phyloP scores from a whole-genome alignment of 164 flowering plant species.

The Macadamia integrifolia region DNA sequence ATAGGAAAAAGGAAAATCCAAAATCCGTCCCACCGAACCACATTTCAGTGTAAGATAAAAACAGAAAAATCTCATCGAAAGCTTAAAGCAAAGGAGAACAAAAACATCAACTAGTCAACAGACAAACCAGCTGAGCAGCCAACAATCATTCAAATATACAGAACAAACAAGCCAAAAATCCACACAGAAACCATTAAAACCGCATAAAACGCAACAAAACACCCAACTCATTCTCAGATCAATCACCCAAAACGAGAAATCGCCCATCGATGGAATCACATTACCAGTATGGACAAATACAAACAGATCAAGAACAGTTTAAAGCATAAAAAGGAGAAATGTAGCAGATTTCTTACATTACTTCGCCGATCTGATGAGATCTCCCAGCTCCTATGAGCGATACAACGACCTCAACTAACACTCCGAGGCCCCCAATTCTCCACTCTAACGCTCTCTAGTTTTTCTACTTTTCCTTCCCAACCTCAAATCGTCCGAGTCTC shows the following conservation, averaged over 20 bases:
- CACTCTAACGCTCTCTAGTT: not conserved
- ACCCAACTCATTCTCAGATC: slow-evolving; percentile 2
- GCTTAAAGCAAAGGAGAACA: not conserved
- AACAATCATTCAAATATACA: not conserved
- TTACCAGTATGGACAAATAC: slow-evolving; percentile 3
- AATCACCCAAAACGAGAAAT: not conserved
- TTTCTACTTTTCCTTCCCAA: not conserved
- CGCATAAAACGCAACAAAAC: too few species aligned
- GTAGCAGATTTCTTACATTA: slow-evolving; percentile 20
- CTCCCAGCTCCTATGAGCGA: not conserved
- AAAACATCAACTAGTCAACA: not conserved
- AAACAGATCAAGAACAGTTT: slow-evolving; percentile 8
- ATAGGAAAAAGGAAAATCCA: not conserved
- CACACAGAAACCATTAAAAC: slow-evolving; percentile 5
- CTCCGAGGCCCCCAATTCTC: not conserved
- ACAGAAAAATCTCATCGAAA: not conserved
- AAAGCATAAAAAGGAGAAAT: slow-evolving; percentile 3
- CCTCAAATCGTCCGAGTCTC: slow-evolving; percentile 3
- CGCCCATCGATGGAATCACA: slow-evolving; percentile 5
- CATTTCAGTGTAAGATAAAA: slow-evolving; percentile 1
- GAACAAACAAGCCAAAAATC: slow-evolving; percentile 1
- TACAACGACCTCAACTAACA: not conserved
- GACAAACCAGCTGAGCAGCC: not conserved
- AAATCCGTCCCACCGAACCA: not conserved
- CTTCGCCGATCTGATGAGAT: slow-evolving; percentile 32